Evolutionary conservation across 2,329 filamentous ascomycete genomes (phyloP), one percentile per base, ranked within the genome.

Genomic region (Trichophyton simii): DNA sequence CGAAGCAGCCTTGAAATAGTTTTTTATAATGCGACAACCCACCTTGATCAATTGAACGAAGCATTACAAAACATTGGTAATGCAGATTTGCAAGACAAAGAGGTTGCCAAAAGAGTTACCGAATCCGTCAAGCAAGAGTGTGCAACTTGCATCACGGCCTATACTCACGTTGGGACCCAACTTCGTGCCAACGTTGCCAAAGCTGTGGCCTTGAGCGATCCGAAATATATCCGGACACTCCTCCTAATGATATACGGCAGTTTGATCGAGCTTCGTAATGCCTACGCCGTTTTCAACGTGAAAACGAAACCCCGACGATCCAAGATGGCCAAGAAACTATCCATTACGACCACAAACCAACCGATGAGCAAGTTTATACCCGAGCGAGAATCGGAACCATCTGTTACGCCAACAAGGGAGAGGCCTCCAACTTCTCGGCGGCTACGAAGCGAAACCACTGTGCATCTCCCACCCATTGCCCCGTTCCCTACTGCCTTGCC

Each of bases 241-340:
- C 77, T 86, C 72, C 76, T 84, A 41, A 78, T 83, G 64, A 77
- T 84, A 41, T 83, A 83, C 66, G 79, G 80, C 57, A 81, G 82
- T 64, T 69, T 84, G 57, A 72, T 83, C 54, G 83, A 86, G 68
- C 74, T 83, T 63, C 80, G 81, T 58, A 85, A 85, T 68, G 80
- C 82, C 46, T 83, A 81, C 67, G 42, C 58, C 18, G 28, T 50
- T 48, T 73, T 77, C 59, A 74, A 73, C 36, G 67, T 77, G 41
- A 68, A 69, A 57, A 60, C 63, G 50, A 69, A 69, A 60, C 71
- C 71, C 61, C 68, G 67, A 36, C 34, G 57, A n/a, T 31, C 60
- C 64, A 55, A 67, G 71, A 58, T 66, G 13, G 44, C 38, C 18
- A 63, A 62, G 22, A 61, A 60, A 13, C 18, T 46, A 25, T 36